Evolutionary conservation across 139 green algal genomes (phyloP), one percentile per base, ranked within the genome.

Genomic region (Chlorella vulgaris): DNA sequence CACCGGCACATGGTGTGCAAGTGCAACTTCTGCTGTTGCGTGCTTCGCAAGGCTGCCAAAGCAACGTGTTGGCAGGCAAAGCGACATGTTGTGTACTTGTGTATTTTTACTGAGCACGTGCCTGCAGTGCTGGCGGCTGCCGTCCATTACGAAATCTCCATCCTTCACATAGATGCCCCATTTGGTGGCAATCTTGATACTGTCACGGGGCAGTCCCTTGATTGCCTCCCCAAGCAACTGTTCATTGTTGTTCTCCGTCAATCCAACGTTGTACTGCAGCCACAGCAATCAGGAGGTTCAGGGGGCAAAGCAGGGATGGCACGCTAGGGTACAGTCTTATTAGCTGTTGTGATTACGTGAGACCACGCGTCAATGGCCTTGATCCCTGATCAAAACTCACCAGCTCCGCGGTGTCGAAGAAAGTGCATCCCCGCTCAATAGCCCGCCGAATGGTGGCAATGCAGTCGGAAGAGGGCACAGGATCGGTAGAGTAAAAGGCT

Each of bases 331-430:
- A n/a, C n/a, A n/a, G n/a, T n/a, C n/a, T n/a, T n/a, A n/a, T n/a
- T n/a, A n/a, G n/a, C n/a, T n/a, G n/a, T n/a, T n/a, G n/a, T n/a
- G n/a, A 24, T 21, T 22, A 51, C 4, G 33, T 51, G 24, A 75
- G 68, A 28, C 26, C 39, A 58, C 28, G 28, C 29, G 36, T 31
- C 28, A 13, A 53, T n/a, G n/a, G n/a, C n/a, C n/a, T n/a, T n/a
- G n/a, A n/a, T n/a, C n/a, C n/a, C n/a, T n/a, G n/a, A n/a, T n/a
- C n/a, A n/a, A n/a, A n/a, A n/a, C n/a, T n/a, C n/a, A n/a, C n/a
- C 13, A 55, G 47, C 47, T 43, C 93, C 85, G n/a, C 73, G 68
- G 89, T 95, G 81, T 94, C 91, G 4, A 95, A 81, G 36, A 92
- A 74, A 2, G 76, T 92, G 8, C 61, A 60, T 21, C 74, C 74